These are phyloP conservation scores for Iodosphaeria phyllophila DNA, from an alignment of 2,329 filamentous ascomycete species.

Conservation along the genomic window DNA sequence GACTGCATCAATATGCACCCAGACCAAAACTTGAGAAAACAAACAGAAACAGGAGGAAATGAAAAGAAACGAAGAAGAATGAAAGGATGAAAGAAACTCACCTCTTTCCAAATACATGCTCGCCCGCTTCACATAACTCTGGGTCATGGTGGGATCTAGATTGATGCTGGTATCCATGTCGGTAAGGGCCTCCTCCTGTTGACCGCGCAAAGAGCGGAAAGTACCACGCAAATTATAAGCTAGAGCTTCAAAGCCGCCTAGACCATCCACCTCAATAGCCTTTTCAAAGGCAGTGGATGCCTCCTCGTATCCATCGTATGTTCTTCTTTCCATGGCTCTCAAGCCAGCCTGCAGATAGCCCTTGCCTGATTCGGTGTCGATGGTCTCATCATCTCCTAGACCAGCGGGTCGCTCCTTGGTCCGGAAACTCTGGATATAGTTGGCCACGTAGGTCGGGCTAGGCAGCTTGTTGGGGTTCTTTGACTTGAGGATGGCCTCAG, in stretches of 20 bases:
- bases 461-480: constrained; percentile 79
- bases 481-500: constrained; percentile 65
- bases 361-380: constrained; percentile 61
- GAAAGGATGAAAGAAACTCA: constrained; percentile 20
- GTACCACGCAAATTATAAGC: constrained; percentile 95
- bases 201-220: constrained; percentile 81
- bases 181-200: constrained; percentile 62
- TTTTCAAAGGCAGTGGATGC: constrained; percentile 74
- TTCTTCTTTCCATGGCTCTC: constrained; percentile 65
- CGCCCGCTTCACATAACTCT: constrained; percentile 96
- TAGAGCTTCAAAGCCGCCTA: constrained; percentile 71
- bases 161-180: constrained; percentile 91
- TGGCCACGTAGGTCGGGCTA: constrained; percentile 90
- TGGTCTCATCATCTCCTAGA: constrained; percentile 63
- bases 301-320: constrained; percentile 79
- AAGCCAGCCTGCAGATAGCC: constrained; percentile 75
- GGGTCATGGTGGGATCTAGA: constrained; percentile 69
- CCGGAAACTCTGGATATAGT: constrained; percentile 98
- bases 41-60: too few species aligned
- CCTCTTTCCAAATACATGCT: constrained; percentile 94
- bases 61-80: too few species aligned
- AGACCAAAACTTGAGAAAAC: too few species aligned
- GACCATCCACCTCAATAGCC: constrained; percentile 63
- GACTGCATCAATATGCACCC: too few species aligned
- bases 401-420: constrained; percentile 61